These are phyloP conservation scores for Clavispora asparagi DNA, from an alignment of 805 yeast genomes.

Conservation along the genomic window DNA sequence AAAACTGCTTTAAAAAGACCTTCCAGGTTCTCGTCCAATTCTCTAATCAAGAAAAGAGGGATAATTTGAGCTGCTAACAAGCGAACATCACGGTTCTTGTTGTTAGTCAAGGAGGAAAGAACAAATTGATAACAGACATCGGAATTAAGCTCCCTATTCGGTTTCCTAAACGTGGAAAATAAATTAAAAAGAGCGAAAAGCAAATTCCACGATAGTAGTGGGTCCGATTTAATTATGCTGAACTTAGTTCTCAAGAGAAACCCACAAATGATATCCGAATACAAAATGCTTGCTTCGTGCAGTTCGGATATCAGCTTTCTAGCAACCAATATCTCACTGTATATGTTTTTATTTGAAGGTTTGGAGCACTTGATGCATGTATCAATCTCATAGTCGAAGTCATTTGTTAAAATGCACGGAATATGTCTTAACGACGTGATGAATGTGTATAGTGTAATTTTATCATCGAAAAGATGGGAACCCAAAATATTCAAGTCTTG, in stretches of 20 bases:
- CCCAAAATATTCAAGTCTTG: slow-evolving; percentile 1
- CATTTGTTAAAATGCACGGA: slow-evolving; percentile 37
- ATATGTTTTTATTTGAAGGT: slow-evolving; percentile 19
- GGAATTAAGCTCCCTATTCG: slow-evolving; percentile 21
- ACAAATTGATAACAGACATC: slow-evolving; percentile 37
- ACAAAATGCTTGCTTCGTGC: slow-evolving; percentile 18
- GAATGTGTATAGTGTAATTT: slow-evolving; percentile 19
- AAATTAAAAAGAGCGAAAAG: slow-evolving; percentile 45
- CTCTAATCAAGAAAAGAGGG: slow-evolving; percentile 45
- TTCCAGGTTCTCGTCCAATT: slow-evolving; percentile 33
- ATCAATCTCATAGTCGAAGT: slow-evolving; percentile 24
- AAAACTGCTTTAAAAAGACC: slow-evolving; percentile 42
- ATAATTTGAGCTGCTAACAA: slow-evolving; percentile 46
- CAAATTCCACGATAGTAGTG: slow-evolving; percentile 36
- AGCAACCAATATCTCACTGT: slow-evolving; percentile 17
- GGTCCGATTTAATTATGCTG: slow-evolving; percentile 11
- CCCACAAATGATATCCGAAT: slow-evolving; percentile 20
- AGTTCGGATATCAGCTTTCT: slow-evolving; percentile 20
- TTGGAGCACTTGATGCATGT: slow-evolving; percentile 38
- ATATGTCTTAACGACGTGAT: slow-evolving; percentile 38
- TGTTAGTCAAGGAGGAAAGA: slow-evolving; percentile 31
- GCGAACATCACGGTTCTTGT: slow-evolving; percentile 50
- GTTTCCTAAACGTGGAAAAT: slow-evolving; percentile 50
- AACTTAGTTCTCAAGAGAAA: slow-evolving; percentile 10
- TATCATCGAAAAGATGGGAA: slow-evolving; percentile 5